Conservation (phyloP, 176 grass and related monocot species). For the Phragmites australis region DNA sequence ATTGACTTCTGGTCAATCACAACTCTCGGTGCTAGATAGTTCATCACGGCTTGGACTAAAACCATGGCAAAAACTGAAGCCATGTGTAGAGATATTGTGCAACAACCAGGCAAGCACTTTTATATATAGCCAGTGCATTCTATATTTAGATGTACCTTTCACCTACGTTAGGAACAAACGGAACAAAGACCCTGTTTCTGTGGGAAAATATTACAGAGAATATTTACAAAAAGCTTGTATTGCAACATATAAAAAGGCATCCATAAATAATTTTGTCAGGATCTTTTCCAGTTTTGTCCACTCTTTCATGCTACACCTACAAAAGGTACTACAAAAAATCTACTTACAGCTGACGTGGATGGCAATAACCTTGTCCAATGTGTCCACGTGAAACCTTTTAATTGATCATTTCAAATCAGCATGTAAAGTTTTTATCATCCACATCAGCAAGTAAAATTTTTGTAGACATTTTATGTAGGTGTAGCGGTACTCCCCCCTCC, state of each 20-base stretch:
- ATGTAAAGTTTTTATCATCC: no score
- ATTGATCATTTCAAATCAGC: no score
- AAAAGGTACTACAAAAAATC: no score
- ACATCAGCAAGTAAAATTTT: no score
- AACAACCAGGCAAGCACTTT: constrained; percentile 78
- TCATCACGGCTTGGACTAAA: constrained; percentile 67
- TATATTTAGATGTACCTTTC: constrained; percentile 1
- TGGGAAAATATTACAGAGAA: background rate
- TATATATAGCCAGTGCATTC: background rate
- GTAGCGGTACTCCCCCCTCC: no score
- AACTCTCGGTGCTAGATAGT: constrained; percentile 60
- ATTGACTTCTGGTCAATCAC: constrained; percentile 54
- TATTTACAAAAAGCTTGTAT: background rate
- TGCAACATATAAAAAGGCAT: background rate
- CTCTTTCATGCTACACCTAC: background rate
- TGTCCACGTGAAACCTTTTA: no score
- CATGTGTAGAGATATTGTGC: constrained; percentile 80
- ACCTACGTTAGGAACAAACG: constrained; percentile 7
- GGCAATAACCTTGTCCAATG: no score
- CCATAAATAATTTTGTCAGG: background rate
- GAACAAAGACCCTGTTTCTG: background rate
- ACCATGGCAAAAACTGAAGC: constrained; percentile 73
- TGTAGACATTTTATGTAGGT: no score
- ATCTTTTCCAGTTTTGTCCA: background rate
- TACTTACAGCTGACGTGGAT: no score